Evolutionary conservation across 1,139 yeast genomes (phyloP).

Genomic region (Lodderomyces metapsilosis): DNA sequence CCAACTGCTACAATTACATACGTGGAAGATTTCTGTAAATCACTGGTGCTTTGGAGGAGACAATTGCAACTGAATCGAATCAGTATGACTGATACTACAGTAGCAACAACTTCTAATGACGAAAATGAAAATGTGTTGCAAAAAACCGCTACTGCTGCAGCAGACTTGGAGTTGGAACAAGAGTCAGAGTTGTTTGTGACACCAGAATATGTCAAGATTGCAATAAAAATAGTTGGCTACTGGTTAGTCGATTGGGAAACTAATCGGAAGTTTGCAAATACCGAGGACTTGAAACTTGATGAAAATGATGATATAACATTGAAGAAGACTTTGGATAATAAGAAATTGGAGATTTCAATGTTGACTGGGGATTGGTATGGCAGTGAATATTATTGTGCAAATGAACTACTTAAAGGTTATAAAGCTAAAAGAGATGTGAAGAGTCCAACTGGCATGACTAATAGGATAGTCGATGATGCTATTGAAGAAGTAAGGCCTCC

Average conservation of each 20-base stretch:
- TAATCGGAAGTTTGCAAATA: constrained; percentile 17
- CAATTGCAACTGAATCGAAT: not conserved
- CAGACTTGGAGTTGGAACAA: constrained; percentile 1
- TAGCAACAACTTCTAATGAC: too few relatives aligned
- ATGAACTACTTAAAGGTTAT: constrained; percentile 26
- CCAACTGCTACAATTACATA: constrained; percentile 33
- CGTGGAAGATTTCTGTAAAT: constrained; percentile 25
- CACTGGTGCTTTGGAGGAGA: constrained; percentile 30
- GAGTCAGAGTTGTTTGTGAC: constrained; percentile 27
- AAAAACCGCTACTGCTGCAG: constrained; percentile 2
- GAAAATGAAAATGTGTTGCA: constrained; percentile 8
- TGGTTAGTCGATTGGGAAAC: constrained; percentile 50
- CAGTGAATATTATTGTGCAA: constrained; percentile 39
- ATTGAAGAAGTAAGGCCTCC: constrained; percentile 40
- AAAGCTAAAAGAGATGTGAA: constrained; percentile 19
- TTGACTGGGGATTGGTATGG: constrained; percentile 51
- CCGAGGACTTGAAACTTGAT: not conserved
- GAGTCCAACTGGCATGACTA: constrained; percentile 36
- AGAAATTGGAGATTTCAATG: constrained; percentile 30
- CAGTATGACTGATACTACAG: not conserved
- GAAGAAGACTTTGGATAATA: constrained; percentile 15
- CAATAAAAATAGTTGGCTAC: constrained; percentile 43
- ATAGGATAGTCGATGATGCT: constrained; percentile 39
- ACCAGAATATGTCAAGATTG: constrained; percentile 41
- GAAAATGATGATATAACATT: too few relatives aligned